A percentile compares a stretch with the other conserved stretches of the same genome.
Evolutionary conservation across 345 rosid genomes (phyloP).

Genomic region (Salix arbutifolia): DNA sequence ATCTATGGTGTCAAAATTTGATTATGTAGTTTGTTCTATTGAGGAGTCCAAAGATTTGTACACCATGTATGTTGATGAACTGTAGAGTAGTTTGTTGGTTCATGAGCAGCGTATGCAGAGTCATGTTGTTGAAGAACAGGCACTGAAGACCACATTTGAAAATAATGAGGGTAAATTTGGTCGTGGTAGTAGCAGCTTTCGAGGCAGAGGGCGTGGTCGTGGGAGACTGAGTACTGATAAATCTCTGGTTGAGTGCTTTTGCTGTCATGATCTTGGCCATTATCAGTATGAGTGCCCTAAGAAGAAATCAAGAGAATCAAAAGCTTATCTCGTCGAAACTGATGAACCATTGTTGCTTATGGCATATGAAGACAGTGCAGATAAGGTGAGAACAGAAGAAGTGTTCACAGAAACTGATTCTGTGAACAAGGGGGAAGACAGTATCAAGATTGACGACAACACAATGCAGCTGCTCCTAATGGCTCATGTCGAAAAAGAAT

Average conservation of each 20-base stretch:
- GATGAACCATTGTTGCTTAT: too few relatives aligned
- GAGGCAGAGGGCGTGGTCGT: not conserved
- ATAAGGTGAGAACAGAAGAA: too few relatives aligned
- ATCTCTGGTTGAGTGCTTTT: not conserved
- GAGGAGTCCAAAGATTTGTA: slow-evolving; percentile 5
- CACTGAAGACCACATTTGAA: not conserved
- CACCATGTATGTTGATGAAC: not conserved
- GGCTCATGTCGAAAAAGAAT: not conserved
- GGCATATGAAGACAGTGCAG: too few relatives aligned
- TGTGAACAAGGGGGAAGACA: too few relatives aligned
- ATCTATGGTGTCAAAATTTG: too few relatives aligned
- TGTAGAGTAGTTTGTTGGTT: not conserved
- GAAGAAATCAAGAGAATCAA: too few relatives aligned
- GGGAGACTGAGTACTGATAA: not conserved
- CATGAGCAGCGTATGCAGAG: not conserved
- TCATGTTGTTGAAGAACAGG: not conserved
- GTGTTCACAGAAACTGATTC: too few relatives aligned
- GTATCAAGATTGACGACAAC: not conserved
- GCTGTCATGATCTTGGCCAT: not conserved
- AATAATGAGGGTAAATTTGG: too few relatives aligned
- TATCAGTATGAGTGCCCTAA: slow-evolving; percentile 1
- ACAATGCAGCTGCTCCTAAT: not conserved
- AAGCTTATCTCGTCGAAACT: too few relatives aligned
- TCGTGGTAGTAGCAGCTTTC: too few relatives aligned
- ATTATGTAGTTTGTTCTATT: slow-evolving; percentile 1